Conservation (phyloP, 169 alveolate genomes). For the Plasmodium cynomolgi region DNA sequence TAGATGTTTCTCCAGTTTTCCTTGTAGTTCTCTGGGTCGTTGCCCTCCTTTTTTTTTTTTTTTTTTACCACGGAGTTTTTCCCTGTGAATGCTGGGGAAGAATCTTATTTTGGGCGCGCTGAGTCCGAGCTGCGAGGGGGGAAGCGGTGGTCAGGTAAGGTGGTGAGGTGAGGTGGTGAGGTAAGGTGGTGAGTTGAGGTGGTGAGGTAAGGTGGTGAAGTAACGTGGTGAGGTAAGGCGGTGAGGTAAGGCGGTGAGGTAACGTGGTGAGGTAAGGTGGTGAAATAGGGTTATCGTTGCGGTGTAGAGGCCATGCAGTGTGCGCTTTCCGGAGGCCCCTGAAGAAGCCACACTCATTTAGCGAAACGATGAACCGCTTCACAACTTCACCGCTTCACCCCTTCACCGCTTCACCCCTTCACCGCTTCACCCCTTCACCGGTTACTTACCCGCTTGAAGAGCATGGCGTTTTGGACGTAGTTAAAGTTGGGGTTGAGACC, state of each 20-base stretch:
- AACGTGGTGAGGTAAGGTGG: background rate
- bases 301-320: background rate
- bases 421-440: background rate
- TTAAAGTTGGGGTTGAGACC: slow-evolving; percentile 64
- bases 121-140: slow-evolving; percentile 38
- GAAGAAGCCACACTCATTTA: background rate
- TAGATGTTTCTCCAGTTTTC: slow-evolving; percentile 71
- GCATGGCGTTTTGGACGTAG: slow-evolving; percentile 50
- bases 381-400: background rate
- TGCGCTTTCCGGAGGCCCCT: background rate
- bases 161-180: background rate
- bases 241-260: background rate
- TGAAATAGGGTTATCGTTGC: background rate
- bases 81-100: slow-evolving; percentile 43
- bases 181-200: too few relatives aligned
- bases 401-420: background rate
- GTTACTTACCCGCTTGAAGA: slow-evolving; percentile 47
- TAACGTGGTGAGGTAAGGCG: background rate
- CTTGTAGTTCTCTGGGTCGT: slow-evolving; percentile 29
- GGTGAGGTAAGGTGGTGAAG: background rate
- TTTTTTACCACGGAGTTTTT: slow-evolving; percentile 64
- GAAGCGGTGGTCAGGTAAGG: background rate
- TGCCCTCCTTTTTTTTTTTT: background rate
- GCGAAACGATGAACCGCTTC: background rate
- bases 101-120: slow-evolving; percentile 55